Conservation (phyloP, 805 yeast genomes). For the Schwanniomyces yamadae region DNA sequence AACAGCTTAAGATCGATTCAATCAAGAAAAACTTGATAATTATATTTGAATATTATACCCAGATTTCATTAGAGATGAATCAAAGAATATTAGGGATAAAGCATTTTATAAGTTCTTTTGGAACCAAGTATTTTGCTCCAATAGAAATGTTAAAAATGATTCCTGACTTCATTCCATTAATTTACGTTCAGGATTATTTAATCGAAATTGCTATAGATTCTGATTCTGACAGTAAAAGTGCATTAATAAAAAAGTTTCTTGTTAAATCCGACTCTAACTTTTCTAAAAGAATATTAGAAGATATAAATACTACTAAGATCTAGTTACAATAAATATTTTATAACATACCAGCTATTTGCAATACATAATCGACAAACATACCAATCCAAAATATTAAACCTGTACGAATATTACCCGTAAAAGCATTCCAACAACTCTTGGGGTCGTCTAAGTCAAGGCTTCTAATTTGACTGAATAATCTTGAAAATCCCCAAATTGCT, state of each 20-base stretch:
- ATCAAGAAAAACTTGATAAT: conserved; percentile 11
- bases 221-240: conserved; percentile 16
- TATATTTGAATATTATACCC: conserved; percentile 19
- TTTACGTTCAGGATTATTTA: conserved; percentile 28
- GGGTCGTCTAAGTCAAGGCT: conserved; percentile 80
- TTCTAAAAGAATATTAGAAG: conserved; percentile 18
- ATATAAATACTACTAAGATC: conserved; percentile 13
- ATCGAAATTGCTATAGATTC: conserved; percentile 17
- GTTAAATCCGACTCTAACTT: conserved; percentile 27
- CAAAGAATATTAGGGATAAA: conserved; percentile 18
- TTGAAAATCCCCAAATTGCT: conserved; percentile 63
- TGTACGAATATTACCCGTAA: conserved; percentile 72
- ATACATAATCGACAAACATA: conserved; percentile 61
- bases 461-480: conserved; percentile 66
- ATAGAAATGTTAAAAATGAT: conserved; percentile 26
- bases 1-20: neutral
- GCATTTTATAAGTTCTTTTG: conserved; percentile 29
- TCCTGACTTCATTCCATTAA: conserved; percentile 32
- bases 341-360: conserved; percentile 47
- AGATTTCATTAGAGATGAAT: conserved; percentile 3
- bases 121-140: conserved; percentile 17
- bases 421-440: conserved; percentile 77
- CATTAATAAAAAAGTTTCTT: conserved; percentile 24
- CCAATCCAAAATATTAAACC: conserved; percentile 70
- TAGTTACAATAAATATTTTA: conserved; percentile 1